Evolutionary conservation across 2,329 filamentous ascomycete species (phyloP).

Genomic region (Trichoderma gracile): DNA sequence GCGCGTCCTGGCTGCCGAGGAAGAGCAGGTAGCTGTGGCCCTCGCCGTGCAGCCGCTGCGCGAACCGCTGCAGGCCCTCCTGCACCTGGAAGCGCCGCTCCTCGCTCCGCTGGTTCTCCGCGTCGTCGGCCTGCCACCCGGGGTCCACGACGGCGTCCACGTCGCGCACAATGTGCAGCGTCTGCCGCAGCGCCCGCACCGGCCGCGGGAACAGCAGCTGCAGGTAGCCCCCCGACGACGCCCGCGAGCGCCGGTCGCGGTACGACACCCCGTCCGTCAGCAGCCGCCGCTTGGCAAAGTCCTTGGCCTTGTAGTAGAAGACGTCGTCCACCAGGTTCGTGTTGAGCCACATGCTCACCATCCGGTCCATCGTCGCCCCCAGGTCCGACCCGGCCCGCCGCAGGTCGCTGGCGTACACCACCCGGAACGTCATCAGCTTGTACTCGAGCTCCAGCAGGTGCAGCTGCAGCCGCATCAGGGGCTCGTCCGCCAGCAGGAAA

Average conservation of each 20-base stretch:
- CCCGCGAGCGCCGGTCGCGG: constrained; percentile 31
- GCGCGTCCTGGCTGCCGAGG: constrained; percentile 33
- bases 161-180: constrained; percentile 35
- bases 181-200: constrained; percentile 31
- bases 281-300: constrained; percentile 32
- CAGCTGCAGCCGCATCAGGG: constrained; percentile 34
- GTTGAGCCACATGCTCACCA: constrained; percentile 35
- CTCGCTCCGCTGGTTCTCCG: constrained; percentile 31
- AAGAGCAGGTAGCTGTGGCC: constrained; percentile 33
- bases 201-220: constrained; percentile 31
- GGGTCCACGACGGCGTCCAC: constrained; percentile 34
- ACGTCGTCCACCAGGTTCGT: constrained; percentile 37
- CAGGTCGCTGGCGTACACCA: constrained; percentile 37
- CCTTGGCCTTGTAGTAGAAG: constrained; percentile 35
- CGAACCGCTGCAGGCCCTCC: constrained; percentile 31
- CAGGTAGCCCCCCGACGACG: constrained; percentile 28
- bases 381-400: constrained; percentile 29
- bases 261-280: constrained; percentile 26
- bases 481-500: constrained; percentile 30
- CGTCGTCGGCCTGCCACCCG: constrained; percentile 32
- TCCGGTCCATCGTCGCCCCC: constrained; percentile 31
- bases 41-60: constrained; percentile 29
- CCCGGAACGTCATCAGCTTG: constrained; percentile 35
- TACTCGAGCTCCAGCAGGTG: constrained; percentile 37
- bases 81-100: constrained; percentile 29